Evolutionary conservation across 371 early-diverging fungal genomes (phyloP).

Genomic region (Mortierella sp.): DNA sequence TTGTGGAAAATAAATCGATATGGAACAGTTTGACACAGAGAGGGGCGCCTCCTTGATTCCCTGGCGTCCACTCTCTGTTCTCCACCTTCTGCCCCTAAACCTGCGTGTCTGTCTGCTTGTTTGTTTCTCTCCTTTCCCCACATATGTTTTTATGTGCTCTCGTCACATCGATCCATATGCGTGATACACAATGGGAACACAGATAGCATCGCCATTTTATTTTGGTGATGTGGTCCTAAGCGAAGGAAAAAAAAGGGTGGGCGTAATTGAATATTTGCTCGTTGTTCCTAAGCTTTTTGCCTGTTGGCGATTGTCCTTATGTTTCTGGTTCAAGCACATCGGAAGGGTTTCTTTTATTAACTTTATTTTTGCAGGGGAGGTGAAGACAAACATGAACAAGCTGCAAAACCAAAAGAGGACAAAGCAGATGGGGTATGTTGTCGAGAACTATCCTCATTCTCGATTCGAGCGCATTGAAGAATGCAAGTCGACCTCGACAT

Average conservation of each 20-base stretch:
- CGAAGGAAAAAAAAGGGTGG: background rate
- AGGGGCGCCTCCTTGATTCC: background rate
- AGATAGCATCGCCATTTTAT: background rate
- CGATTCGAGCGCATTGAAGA: too few relatives aligned
- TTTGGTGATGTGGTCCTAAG: background rate
- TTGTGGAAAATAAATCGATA: background rate
- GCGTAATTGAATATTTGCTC: too few relatives aligned
- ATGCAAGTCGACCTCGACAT: too few relatives aligned
- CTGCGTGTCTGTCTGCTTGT: background rate
- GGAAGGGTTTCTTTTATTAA: background rate
- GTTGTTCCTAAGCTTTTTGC: too few relatives aligned
- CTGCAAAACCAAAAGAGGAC: too few relatives aligned
- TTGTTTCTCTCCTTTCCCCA: background rate
- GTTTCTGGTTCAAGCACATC: too few relatives aligned
- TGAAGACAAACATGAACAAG: background rate
- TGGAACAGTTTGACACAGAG: background rate
- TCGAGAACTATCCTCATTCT: too few relatives aligned
- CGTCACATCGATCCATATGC: background rate
- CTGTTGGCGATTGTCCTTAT: background rate
- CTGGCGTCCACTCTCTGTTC: background rate
- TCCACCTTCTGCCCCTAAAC: background rate
- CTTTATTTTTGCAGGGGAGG: background rate
- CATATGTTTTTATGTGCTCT: background rate
- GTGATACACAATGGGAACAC: background rate
- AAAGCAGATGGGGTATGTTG: too few relatives aligned